Conservation (phyloP, 208 protist genomes). For the Trypanosoma brucei region DNA sequence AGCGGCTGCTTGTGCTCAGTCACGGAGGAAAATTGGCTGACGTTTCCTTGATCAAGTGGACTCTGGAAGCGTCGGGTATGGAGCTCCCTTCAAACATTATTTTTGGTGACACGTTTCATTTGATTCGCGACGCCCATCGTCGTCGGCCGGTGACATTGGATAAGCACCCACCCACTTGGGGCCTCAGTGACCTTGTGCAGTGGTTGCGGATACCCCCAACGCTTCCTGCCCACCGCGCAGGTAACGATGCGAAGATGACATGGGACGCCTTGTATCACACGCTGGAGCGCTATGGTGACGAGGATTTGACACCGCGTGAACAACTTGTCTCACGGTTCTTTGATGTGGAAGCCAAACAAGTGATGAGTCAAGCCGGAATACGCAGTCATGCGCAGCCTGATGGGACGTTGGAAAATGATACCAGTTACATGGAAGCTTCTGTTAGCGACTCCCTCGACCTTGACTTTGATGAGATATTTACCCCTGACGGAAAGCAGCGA, state of each 20-base stretch:
- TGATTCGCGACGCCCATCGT: slow-evolving; percentile 85
- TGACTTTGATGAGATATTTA: slow-evolving; percentile 80
- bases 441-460: slow-evolving; percentile 41
- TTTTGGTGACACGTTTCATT: slow-evolving; percentile 85
- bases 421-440: slow-evolving; percentile 3
- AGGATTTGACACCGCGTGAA: slow-evolving; percentile 79
- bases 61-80: slow-evolving; percentile 64
- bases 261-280: slow-evolving; percentile 89
- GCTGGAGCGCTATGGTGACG: slow-evolving; percentile 82
- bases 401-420: slow-evolving; percentile 14
- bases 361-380: slow-evolving; percentile 34
- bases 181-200: slow-evolving; percentile 67
- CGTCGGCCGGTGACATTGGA: slow-evolving; percentile 85
- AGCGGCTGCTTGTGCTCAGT: slow-evolving; percentile 72
- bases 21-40: slow-evolving; percentile 88
- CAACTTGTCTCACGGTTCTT: slow-evolving; percentile 88
- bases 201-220: slow-evolving; percentile 80
- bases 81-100: slow-evolving; percentile 57
- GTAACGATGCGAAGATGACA: slow-evolving; percentile 87
- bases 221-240: slow-evolving; percentile 72
- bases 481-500: slow-evolving; percentile 19
- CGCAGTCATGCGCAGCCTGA: neutral
- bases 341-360: slow-evolving; percentile 67
- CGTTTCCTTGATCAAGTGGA: slow-evolving; percentile 84
- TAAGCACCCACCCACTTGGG: slow-evolving; percentile 86